Conservation (phyloP, 225 moss, liverwort and hornwort species). For the Asterella californica region DNA sequence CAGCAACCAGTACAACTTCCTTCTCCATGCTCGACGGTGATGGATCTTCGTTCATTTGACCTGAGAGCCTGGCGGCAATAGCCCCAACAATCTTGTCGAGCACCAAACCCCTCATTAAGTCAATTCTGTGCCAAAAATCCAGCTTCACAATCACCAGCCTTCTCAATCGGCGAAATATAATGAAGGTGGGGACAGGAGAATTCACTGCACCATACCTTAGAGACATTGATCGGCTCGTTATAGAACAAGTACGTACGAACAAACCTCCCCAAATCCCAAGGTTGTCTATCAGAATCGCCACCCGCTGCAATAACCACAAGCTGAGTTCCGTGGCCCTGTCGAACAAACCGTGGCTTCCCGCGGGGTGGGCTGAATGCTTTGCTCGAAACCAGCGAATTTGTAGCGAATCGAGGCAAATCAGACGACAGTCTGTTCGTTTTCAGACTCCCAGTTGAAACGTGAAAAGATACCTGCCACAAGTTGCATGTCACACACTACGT, state of each 20-base stretch:
- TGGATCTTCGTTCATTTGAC: conserved; percentile 9
- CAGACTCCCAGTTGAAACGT: conserved; percentile 5
- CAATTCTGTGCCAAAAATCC: neutral
- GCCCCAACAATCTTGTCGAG: conserved; percentile 29
- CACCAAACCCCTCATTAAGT: neutral
- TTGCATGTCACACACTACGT: neutral
- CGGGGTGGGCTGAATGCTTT: conserved; percentile 13
- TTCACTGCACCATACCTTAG: conserved; percentile 4
- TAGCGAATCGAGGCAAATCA: conserved; percentile 22
- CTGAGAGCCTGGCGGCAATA: conserved; percentile 28
- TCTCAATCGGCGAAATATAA: neutral
- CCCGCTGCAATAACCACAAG: conserved; percentile 30
- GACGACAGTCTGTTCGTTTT: conserved; percentile 6
- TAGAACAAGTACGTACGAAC: conserved; percentile 68
- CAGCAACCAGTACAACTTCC: conserved; percentile 71
- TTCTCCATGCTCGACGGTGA: conserved; percentile 20
- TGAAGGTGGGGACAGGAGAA: neutral
- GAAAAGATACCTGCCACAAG: conserved; percentile 12
- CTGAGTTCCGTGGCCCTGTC: conserved; percentile 15
- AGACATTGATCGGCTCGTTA: conserved; percentile 35
- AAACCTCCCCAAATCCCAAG: conserved; percentile 86
- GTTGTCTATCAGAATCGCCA: conserved; percentile 47
- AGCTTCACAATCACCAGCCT: neutral
- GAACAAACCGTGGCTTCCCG: neutral
- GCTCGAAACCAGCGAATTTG: conserved; percentile 28